A percentile compares a stretch with the other conserved stretches of the same genome.
Evolutionary conservation across 345 rosid genomes (phyloP).

Genomic region (Clarkia xantiana): DNA sequence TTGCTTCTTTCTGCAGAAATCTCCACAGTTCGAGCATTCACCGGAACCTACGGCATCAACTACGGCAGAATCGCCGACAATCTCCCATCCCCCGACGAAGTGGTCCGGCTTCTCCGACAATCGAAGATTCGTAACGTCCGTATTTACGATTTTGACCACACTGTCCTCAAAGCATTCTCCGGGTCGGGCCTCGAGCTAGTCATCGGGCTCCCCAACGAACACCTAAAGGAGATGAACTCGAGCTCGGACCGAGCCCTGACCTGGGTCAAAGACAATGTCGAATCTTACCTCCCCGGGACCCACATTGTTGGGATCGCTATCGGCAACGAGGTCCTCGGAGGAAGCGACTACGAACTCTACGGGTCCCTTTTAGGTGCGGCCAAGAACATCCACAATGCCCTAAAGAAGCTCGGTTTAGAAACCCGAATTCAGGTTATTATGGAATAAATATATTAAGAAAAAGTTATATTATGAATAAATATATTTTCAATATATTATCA

Average conservation of each 20-base stretch:
- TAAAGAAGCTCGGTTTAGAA: constrained; percentile 40
- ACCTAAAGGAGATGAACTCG: constrained; percentile 53
- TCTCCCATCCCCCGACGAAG: constrained; percentile 85
- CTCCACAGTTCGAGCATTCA: constrained; percentile 37
- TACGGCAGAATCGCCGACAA: constrained; percentile 92
- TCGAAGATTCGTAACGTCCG: constrained; percentile 80
- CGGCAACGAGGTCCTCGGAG: constrained; percentile 88
- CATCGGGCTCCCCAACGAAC: constrained; percentile 68
- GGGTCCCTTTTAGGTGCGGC: constrained; percentile 63
- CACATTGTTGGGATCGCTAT: constrained; percentile 75
- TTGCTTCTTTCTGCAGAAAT: constrained; percentile 25
- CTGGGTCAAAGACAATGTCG: constrained; percentile 87
- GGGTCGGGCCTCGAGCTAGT: constrained; percentile 81
- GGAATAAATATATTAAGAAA: constrained; percentile 30
- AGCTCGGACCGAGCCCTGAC: constrained; percentile 56
- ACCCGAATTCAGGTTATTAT: constrained; percentile 33
- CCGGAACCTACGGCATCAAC: constrained; percentile 88
- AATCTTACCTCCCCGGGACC: constrained; percentile 68
- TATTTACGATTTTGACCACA: constrained; percentile 74
- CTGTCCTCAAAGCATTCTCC: constrained; percentile 79
- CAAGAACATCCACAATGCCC: constrained; percentile 59
- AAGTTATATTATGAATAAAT: too few species aligned
- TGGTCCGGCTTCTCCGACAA: constrained; percentile 57
- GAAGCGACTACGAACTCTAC: constrained; percentile 35
- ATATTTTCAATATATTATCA: too few species aligned